A percentile compares a stretch with the other conserved stretches of the same genome.
phyloP scores from a whole-genome alignment of 768 basidiomycete genomes.

The Trametes cinnabarina region DNA sequence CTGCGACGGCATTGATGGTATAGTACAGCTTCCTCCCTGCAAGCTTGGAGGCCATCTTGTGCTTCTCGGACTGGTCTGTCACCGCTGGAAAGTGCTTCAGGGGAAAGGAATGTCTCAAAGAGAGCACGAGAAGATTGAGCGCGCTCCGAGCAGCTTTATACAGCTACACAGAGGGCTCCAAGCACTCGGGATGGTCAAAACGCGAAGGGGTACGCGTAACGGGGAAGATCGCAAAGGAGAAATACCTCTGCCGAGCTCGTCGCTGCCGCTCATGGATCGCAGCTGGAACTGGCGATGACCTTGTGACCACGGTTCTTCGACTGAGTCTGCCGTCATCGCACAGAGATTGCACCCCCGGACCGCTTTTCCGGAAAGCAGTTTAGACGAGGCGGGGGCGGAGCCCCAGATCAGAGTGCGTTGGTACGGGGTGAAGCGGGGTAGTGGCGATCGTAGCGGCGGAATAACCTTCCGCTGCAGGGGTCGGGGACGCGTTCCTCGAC shows the following conservation, averaged over 20 bases:
- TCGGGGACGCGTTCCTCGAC: neutral
- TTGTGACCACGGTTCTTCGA: constrained; percentile 8
- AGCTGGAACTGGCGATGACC: constrained; percentile 1
- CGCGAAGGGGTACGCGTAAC: neutral
- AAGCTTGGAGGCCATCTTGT: constrained; percentile 9
- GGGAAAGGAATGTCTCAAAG: neutral
- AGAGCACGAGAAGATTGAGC: neutral
- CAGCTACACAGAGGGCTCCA: neutral
- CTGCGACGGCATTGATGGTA: constrained; percentile 32
- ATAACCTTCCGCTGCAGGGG: constrained; percentile 1
- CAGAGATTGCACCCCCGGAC: constrained; percentile 2
- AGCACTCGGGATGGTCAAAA: constrained; percentile 1
- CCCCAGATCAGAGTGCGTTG: constrained; percentile 1
- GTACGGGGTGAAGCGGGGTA: constrained; percentile 7
- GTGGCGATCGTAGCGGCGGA: constrained; percentile 2
- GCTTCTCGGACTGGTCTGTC: neutral
- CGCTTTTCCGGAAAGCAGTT: neutral
- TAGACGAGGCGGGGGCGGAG: neutral
- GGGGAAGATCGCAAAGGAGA: constrained; percentile 2
- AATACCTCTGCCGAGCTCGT: constrained; percentile 16
- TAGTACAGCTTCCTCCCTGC: constrained; percentile 29
- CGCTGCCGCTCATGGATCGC: constrained; percentile 6
- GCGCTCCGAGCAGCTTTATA: neutral
- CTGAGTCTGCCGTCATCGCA: constrained; percentile 12
- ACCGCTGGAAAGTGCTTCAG: neutral